Evolutionary conservation across 352 stramenopile genomes (phyloP).

Genomic region (Peronospora farinosa): DNA sequence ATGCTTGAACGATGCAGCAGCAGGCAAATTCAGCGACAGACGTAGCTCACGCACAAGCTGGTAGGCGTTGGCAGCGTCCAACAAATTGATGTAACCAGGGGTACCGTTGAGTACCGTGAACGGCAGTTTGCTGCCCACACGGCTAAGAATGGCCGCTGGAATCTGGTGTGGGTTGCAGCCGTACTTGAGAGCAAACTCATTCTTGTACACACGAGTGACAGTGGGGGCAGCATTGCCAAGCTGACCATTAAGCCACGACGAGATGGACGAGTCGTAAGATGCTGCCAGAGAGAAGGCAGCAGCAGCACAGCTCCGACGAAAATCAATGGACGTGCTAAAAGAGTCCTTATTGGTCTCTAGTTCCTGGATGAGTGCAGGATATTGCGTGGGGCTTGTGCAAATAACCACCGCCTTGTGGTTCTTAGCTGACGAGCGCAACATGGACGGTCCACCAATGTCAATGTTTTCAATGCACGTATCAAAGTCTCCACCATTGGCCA

Average conservation of each 20-base stretch:
- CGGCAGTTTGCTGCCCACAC: constrained; percentile 62
- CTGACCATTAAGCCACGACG: constrained; percentile 93
- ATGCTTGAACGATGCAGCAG: constrained; percentile 99
- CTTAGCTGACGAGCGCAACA: constrained; percentile 98
- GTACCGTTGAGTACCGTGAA: constrained; percentile 89
- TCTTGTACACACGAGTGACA: constrained; percentile 93
- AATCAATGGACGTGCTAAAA: constrained; percentile 89
- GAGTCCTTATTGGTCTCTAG: constrained; percentile 84
- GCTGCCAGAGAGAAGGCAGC: constrained; percentile 76
- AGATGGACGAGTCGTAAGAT: constrained; percentile 97
- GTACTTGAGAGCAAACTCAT: constrained; percentile 91
- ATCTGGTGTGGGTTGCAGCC: constrained; percentile 99
- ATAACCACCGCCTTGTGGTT: constrained; percentile 99
- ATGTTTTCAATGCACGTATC: constrained; percentile 99
- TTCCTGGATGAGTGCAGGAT: constrained; percentile 90
- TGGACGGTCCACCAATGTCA: constrained; percentile 98
- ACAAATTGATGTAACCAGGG: constrained; percentile 99
- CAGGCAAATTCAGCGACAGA: constrained; percentile 89
- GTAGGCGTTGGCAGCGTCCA: constrained; percentile 98
- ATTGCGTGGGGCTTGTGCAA: constrained; percentile 94
- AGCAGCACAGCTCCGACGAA: constrained; percentile 73
- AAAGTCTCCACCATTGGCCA: constrained; percentile 89
- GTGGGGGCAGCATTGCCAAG: constrained; percentile 62
- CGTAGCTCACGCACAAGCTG: constrained; percentile 96
- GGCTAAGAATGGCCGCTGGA: constrained; percentile 81